phyloP scores from a whole-genome alignment of 495 filamentous ascomycete genomes.

The Sordaria brevicollis region DNA sequence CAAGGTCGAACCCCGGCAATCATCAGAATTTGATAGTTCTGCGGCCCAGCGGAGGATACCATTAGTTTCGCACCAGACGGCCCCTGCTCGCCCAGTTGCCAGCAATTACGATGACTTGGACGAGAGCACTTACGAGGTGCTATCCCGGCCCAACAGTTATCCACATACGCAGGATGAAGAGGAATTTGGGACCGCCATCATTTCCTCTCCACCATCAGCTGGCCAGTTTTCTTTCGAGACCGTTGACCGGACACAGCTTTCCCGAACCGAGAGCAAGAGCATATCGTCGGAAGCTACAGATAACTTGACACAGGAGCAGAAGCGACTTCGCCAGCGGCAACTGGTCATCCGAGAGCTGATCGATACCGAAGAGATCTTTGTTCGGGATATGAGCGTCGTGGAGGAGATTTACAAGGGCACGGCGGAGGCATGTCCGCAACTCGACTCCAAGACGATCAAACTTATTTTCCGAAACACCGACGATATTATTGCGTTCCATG shows the following conservation, averaged over 20 bases:
- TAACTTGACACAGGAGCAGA: slow-evolving; percentile 28
- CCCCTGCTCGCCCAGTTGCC: slow-evolving; percentile 16
- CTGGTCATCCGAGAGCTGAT: slow-evolving; percentile 82
- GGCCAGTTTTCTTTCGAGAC: slow-evolving; percentile 26
- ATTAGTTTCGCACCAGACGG: slow-evolving; percentile 24
- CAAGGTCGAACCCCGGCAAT: slow-evolving; percentile 5
- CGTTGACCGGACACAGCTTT: slow-evolving; percentile 9
- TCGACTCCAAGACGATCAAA: slow-evolving; percentile 77
- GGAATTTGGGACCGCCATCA: slow-evolving; percentile 18
- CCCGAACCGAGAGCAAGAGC: slow-evolving; percentile 10
- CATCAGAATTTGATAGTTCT: slow-evolving; percentile 25
- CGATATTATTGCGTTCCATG: slow-evolving; percentile 74
- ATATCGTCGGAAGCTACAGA: slow-evolving; percentile 15
- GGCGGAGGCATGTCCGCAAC: slow-evolving; percentile 64
- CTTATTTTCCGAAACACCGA: slow-evolving; percentile 84
- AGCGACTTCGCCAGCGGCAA: slow-evolving; percentile 50
- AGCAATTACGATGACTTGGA: slow-evolving; percentile 10
- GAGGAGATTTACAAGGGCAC: slow-evolving; percentile 98
- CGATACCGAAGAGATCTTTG: slow-evolving; percentile 80
- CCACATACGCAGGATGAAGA: slow-evolving; percentile 24
- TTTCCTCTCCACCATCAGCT: slow-evolving; percentile 23
- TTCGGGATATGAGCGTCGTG: slow-evolving; percentile 88
- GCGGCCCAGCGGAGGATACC: slow-evolving; percentile 12
- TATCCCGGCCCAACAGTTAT: slow-evolving; percentile 33
- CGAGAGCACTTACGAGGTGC: slow-evolving; percentile 27